A percentile compares a stretch with the other conserved stretches of the same genome.
Evolutionary conservation across 2,329 filamentous ascomycete genomes (phyloP).

Genomic region (Cytospora paraplurivora): DNA sequence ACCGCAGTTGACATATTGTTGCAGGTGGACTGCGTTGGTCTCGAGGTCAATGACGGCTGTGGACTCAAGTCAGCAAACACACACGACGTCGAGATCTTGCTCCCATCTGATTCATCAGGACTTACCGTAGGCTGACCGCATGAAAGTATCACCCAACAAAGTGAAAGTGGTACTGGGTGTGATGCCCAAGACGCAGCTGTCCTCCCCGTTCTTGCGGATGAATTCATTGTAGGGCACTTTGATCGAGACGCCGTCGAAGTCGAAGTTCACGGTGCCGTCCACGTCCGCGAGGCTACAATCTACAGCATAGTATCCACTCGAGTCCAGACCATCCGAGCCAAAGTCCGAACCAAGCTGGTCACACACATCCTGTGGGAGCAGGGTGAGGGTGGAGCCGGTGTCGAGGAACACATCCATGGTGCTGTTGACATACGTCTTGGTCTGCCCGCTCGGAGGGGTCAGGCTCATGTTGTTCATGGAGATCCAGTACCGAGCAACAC

Average conservation of each 20-base stretch:
- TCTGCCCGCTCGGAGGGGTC: slow-evolving; percentile 41
- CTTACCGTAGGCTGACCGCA: slow-evolving; percentile 56
- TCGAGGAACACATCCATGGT: slow-evolving; percentile 65
- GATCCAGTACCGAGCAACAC: slow-evolving; percentile 56
- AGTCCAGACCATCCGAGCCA: slow-evolving; percentile 43
- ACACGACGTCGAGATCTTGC: background rate
- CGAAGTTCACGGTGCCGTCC: slow-evolving; percentile 51
- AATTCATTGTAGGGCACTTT: slow-evolving; percentile 54
- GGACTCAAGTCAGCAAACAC: slow-evolving; percentile 3
- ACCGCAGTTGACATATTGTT: slow-evolving; percentile 55
- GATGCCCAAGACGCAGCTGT: slow-evolving; percentile 53
- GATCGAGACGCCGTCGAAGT: slow-evolving; percentile 51
- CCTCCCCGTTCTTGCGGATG: slow-evolving; percentile 42
- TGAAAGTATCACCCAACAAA: slow-evolving; percentile 61
- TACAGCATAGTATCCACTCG: slow-evolving; percentile 49
- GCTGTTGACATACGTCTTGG: slow-evolving; percentile 41
- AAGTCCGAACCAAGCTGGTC: slow-evolving; percentile 53
- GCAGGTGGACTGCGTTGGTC: slow-evolving; percentile 50
- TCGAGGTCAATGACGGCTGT: slow-evolving; percentile 56
- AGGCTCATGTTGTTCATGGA: slow-evolving; percentile 48
- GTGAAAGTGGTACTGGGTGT: slow-evolving; percentile 49
- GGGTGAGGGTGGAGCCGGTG: slow-evolving; percentile 68
- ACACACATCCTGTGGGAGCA: slow-evolving; percentile 62
- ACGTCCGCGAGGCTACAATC: slow-evolving; percentile 46
- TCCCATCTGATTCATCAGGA: background rate